Evolutionary conservation across 306 rosid species (phyloP).

Genomic region (Corylus avellana): DNA sequence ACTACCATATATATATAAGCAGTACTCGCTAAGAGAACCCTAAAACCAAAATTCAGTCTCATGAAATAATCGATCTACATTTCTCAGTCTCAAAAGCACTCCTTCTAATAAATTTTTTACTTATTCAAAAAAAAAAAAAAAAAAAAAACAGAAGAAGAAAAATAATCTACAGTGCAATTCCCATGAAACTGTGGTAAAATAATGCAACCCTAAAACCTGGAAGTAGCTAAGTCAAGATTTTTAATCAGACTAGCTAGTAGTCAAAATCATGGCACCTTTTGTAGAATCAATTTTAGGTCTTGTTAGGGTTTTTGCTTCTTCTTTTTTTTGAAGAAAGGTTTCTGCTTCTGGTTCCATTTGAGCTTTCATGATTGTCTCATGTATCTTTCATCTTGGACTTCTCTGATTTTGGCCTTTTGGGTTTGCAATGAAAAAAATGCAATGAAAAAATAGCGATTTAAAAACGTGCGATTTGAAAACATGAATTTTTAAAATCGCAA

Average conservation of each 20-base stretch:
- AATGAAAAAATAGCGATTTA: too few species aligned
- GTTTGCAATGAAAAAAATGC: too few species aligned
- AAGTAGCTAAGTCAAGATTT: background rate
- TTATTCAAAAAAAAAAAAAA: too few species aligned
- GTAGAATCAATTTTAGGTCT: background rate
- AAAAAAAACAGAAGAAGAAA: too few species aligned
- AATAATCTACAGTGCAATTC: background rate
- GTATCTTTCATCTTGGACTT: background rate
- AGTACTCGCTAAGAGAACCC: background rate
- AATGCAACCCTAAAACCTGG: background rate
- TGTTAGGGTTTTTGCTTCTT: background rate
- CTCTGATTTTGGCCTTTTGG: background rate
- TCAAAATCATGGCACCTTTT: too few species aligned
- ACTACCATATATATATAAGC: background rate
- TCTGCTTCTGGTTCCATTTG: background rate
- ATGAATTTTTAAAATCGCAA: too few species aligned
- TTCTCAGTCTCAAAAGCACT: background rate
- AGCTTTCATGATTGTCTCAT: background rate
- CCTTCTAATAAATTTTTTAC: too few species aligned
- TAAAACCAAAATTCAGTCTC: background rate
- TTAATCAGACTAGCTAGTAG: background rate
- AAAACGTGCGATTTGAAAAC: too few species aligned
- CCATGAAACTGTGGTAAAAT: background rate
- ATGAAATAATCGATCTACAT: background rate
- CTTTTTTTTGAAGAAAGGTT: background rate